phyloP scores from a whole-genome alignment of 805 yeast genomes.

The Candida yuanshanica region DNA sequence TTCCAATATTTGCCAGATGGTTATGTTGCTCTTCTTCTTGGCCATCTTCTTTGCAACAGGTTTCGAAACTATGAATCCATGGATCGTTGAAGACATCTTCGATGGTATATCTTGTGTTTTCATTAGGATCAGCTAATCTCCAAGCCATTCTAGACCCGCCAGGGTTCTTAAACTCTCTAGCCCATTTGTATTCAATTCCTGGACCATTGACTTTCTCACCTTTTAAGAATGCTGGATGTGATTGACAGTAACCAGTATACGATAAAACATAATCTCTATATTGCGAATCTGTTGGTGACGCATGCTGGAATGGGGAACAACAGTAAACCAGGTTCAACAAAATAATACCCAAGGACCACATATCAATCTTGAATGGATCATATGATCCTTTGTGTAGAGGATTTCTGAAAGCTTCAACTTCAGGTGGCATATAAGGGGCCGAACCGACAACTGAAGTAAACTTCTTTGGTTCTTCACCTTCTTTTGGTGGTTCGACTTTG shows the following conservation, averaged over 20 bases:
- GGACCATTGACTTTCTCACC: conserved; percentile 51
- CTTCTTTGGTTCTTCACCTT: conserved; percentile 35
- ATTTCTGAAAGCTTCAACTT: conserved; percentile 50
- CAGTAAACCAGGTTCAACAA: conserved; percentile 55
- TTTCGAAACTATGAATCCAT: conserved; percentile 55
- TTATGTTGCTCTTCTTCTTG: conserved; percentile 9
- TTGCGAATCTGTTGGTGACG: conserved; percentile 40
- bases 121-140: conserved; percentile 66
- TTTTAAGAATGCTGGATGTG: conserved; percentile 45
- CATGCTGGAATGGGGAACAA: conserved; percentile 53
- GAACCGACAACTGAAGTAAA: conserved; percentile 60
- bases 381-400: conserved; percentile 33
- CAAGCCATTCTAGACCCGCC: conserved; percentile 68
- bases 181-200: conserved; percentile 67
- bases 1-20: neutral
- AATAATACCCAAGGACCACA: conserved; percentile 69
- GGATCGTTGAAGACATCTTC: conserved; percentile 53
- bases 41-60: conserved; percentile 48
- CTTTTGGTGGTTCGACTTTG: conserved; percentile 49
- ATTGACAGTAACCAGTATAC: conserved; percentile 33
- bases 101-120: conserved; percentile 47
- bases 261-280: conserved; percentile 52
- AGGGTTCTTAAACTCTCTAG: conserved; percentile 49
- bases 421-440: conserved; percentile 80
- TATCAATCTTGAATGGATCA: conserved; percentile 64